Conservation (phyloP, 2,329 filamentous ascomycete species). For the Calonectria fujianensis region DNA sequence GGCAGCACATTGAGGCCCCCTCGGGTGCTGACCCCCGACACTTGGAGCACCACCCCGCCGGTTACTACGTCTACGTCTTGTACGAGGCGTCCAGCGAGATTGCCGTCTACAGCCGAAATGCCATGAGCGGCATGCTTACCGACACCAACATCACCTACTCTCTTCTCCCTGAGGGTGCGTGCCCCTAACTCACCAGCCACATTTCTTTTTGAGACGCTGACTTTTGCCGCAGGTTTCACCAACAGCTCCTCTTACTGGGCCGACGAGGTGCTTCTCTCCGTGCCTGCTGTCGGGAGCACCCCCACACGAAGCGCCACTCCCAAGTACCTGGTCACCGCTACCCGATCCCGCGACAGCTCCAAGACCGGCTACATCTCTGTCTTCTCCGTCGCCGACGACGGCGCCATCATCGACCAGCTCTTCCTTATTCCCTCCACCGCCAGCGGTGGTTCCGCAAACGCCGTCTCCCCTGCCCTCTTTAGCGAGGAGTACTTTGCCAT, state of each 20-base stretch:
- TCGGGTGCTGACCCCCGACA: conserved; percentile 30
- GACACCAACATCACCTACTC: conserved; percentile 29
- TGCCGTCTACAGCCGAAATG: conserved; percentile 16
- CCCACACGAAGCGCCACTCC: conserved; percentile 1
- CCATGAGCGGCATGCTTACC: conserved; percentile 21
- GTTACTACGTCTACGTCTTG: conserved; percentile 24
- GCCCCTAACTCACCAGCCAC: background rate
- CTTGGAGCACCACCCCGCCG: conserved; percentile 24
- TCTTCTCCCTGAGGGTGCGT: conserved; percentile 29
- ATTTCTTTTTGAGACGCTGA: background rate
- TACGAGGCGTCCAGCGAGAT: conserved; percentile 29
- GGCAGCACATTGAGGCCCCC: conserved; percentile 20
- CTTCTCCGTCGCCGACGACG: conserved; percentile 25
- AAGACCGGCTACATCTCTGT: conserved; percentile 23
- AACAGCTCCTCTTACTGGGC: conserved; percentile 38
- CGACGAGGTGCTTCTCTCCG: conserved; percentile 31
- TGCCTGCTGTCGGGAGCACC: background rate
- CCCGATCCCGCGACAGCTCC: conserved; percentile 29
- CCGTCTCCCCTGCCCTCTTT: conserved; percentile 38
- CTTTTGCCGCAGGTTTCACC: conserved; percentile 11
- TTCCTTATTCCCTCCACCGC: conserved; percentile 35
- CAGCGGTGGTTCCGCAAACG: conserved; percentile 41
- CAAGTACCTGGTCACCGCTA: conserved; percentile 28
- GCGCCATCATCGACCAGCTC: conserved; percentile 25
- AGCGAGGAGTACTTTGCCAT: conserved; percentile 43